Base-by-base conservation (phyloP, 2,329 filamentous ascomycete genomes). In the Arthrobotrys pseudoclavata region DNA sequence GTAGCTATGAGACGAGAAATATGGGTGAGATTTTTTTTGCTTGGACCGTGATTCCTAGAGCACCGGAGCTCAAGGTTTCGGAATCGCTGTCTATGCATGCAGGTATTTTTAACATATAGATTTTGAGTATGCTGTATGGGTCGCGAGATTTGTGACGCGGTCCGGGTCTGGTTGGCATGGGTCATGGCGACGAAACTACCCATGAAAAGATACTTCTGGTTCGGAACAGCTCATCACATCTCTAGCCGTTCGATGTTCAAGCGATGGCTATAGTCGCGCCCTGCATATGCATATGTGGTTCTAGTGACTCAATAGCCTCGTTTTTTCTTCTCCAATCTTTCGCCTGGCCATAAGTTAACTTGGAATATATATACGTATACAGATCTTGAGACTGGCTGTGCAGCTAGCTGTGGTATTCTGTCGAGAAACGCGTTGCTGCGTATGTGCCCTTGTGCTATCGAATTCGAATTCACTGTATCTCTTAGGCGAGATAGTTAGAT, bases 131-230 rank as follows among this genome's bases (percentile, higher is more conserved):
- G 10, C 55, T 60, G 55, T 60, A 60, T 67, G 20, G 31, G 13
- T 22, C 18, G 22, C 50, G 48, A 52, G 52, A 26, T 26, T 63
- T 71, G 68, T 64, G 47, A 71, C 48, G 53, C 68, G 57, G 68
- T 47, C 53, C 18, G 3, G 20, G 26, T 57, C 3, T 34, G 48
- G 20, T 55, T 31, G 20, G n/a, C 15, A 40, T 20, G 53, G 9
- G n/a, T 22, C 18, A 10, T 18, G 37, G 37, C 15, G 37, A 20
- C 6, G 42, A 1, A 50, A 50, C 4, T 60, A 18, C n/a, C 20
- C 55, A 42, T 13, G 6, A 26, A 10, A 1, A 24, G 55, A 42
- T 60, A 42, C 3, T 37, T 37, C 3, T 12, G 52, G 31, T n/a
- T 15, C 13, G 20, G 34, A 42, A 60, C 55, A 60, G 34, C 20